Evolutionary conservation across 148 eudicot genomes (phyloP).

Genomic region (Tetragonia tetragonoides): DNA sequence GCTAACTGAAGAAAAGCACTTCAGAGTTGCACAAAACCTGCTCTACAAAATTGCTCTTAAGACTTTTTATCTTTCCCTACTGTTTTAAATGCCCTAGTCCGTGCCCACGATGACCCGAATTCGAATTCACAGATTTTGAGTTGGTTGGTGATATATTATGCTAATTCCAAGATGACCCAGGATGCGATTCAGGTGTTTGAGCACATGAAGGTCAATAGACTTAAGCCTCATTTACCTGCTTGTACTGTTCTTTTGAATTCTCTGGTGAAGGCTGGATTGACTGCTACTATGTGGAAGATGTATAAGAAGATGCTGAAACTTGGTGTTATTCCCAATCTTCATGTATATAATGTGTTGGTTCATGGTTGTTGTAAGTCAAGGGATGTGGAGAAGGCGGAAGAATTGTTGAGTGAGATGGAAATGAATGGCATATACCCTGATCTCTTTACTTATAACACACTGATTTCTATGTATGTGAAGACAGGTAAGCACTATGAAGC

Average conservation of each 20-base stretch:
- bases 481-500: constrained; percentile 90
- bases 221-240: constrained; percentile 72
- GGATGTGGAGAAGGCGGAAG: constrained; percentile 72
- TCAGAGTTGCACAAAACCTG: constrained; percentile 59
- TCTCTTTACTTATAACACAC: constrained; percentile 72
- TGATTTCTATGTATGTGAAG: constrained; percentile 78
- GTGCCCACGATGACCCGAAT: constrained; percentile 32
- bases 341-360: constrained; percentile 74
- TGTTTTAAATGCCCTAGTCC: constrained; percentile 59
- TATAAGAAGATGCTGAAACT: constrained; percentile 64
- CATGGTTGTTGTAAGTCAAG: constrained; percentile 83
- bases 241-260: constrained; percentile 75
- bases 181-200: constrained; percentile 87
- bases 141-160: constrained; percentile 84
- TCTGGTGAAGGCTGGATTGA: constrained; percentile 61
- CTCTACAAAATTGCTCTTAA: constrained; percentile 65
- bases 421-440: constrained; percentile 57
- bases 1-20: constrained; percentile 52
- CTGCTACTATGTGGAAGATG: constrained; percentile 63
- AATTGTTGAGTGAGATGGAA: constrained; percentile 72
- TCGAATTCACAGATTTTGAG: constrained; percentile 78
- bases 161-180: constrained; percentile 56
- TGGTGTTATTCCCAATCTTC: constrained; percentile 70
- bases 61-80: constrained; percentile 61
- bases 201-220: constrained; percentile 61